These are phyloP conservation scores for Cantharellus cinnabarinus DNA, from an alignment of 768 basidiomycete species.

Conservation along the genomic window DNA sequence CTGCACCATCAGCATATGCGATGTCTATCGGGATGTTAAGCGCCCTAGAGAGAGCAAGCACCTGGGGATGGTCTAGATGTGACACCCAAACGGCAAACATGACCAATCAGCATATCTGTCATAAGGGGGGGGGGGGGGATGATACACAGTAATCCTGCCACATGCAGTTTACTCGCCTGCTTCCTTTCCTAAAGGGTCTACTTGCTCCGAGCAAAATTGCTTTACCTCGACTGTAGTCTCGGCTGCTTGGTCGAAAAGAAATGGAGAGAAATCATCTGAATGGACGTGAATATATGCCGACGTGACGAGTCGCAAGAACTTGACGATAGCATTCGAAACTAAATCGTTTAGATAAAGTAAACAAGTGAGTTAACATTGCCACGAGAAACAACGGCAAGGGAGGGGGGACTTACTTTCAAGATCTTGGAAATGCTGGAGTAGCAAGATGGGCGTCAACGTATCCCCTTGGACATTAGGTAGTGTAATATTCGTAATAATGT, in stretches of 20 bases:
- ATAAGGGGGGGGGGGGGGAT: not conserved
- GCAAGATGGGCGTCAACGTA: constrained; percentile 17
- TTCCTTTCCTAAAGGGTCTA: constrained; percentile 60
- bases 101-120: not conserved
- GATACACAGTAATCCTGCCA: no score
- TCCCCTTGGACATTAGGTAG: constrained; percentile 19
- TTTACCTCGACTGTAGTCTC: constrained; percentile 33
- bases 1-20: constrained; percentile 60
- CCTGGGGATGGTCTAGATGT: constrained; percentile 77
- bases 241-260: constrained; percentile 58
- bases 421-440: constrained; percentile 35
- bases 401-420: constrained; percentile 23
- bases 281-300: constrained; percentile 61
- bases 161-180: constrained; percentile 28
- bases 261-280: constrained; percentile 40
- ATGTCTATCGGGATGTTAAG: constrained; percentile 47
- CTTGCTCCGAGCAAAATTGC: constrained; percentile 55
- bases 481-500: constrained; percentile 28
- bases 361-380: not conserved
- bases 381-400: not conserved
- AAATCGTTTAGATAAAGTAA: no score
- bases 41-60: constrained; percentile 52
- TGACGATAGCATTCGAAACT: constrained; percentile 57
- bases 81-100: not conserved
- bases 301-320: constrained; percentile 64